Conservation (phyloP, 2,329 filamentous ascomycete genomes). For the Penicillium thymicola region DNA sequence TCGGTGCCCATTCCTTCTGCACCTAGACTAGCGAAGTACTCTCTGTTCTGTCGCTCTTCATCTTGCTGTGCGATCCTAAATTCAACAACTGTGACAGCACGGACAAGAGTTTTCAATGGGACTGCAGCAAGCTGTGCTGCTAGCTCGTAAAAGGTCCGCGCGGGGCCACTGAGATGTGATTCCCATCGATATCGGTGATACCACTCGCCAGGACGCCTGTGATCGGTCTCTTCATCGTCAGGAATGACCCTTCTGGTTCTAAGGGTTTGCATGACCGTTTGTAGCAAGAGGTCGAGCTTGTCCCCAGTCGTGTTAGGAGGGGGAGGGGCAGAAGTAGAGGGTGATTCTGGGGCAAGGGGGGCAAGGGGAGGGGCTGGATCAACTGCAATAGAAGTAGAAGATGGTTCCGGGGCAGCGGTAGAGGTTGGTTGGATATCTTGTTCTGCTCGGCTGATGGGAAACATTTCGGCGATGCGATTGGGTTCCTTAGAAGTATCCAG, state of each 20-base stretch:
- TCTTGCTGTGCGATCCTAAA: conserved; percentile 41
- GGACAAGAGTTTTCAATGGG: conserved; percentile 49
- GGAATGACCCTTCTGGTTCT: conserved; percentile 38
- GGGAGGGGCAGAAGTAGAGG: neutral
- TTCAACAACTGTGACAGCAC: conserved; percentile 52
- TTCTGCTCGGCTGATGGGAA: conserved; percentile 33
- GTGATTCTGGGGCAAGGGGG: neutral
- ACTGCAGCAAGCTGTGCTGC: conserved; percentile 51
- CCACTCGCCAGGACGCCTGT: conserved; percentile 47
- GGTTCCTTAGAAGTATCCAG: conserved; percentile 30
- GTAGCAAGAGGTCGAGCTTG: conserved; percentile 39
- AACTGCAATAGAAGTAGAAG: neutral
- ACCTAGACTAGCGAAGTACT: conserved; percentile 24
- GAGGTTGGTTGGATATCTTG: conserved; percentile 10
- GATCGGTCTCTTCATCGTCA: conserved; percentile 26
- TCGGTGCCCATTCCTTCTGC: conserved; percentile 19
- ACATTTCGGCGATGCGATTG: conserved; percentile 42
- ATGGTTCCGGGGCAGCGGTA: neutral
- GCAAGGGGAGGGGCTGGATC: conserved; percentile 4
- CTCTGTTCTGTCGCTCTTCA: conserved; percentile 34
- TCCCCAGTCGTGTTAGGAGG: conserved; percentile 18
- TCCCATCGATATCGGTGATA: conserved; percentile 51
- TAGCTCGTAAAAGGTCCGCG: conserved; percentile 50
- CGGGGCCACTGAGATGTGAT: conserved; percentile 46
- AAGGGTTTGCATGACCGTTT: conserved; percentile 44